A percentile compares a stretch with the other conserved stretches of the same genome.
Conservation (phyloP, 345 rosid genomes). For the Camelina hispida region DNA sequence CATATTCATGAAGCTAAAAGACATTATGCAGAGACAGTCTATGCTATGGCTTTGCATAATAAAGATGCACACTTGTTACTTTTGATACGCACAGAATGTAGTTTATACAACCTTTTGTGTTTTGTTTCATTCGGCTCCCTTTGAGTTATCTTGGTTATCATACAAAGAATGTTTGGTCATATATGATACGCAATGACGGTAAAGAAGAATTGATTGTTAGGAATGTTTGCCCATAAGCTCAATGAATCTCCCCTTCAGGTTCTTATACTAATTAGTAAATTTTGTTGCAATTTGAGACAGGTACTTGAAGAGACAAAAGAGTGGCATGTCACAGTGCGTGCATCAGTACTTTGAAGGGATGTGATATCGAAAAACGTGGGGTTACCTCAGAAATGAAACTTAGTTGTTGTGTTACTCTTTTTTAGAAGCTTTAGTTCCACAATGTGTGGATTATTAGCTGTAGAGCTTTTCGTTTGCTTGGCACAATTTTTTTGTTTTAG, state of each 20-base stretch:
- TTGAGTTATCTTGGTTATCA: background rate
- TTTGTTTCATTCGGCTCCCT: background rate
- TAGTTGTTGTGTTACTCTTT: background rate
- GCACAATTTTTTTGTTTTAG: background rate
- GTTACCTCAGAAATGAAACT: constrained; percentile 11
- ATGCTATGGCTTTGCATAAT: background rate
- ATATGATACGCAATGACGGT: background rate
- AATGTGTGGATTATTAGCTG: constrained; percentile 26
- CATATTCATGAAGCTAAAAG: background rate
- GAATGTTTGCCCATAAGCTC: constrained; percentile 1
- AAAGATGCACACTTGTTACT: background rate
- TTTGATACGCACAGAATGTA: background rate
- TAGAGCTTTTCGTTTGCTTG: constrained; percentile 26
- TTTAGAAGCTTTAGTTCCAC: constrained; percentile 18
- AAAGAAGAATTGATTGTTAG: background rate
- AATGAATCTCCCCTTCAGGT: background rate
- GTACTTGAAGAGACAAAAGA: constrained; percentile 33
- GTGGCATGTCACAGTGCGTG: background rate
- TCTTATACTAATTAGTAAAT: constrained; percentile 2
- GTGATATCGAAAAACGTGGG: constrained; percentile 9
- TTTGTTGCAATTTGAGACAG: constrained; percentile 27
- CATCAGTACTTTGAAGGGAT: constrained; percentile 21
- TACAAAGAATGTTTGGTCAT: background rate
- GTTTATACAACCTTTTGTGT: background rate
- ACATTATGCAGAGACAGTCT: background rate